Percentiles rank a stretch among this genome's conserved stretches.
phyloP scores from a whole-genome alignment of 116 monocot species.

The Posidonia oceanica region DNA sequence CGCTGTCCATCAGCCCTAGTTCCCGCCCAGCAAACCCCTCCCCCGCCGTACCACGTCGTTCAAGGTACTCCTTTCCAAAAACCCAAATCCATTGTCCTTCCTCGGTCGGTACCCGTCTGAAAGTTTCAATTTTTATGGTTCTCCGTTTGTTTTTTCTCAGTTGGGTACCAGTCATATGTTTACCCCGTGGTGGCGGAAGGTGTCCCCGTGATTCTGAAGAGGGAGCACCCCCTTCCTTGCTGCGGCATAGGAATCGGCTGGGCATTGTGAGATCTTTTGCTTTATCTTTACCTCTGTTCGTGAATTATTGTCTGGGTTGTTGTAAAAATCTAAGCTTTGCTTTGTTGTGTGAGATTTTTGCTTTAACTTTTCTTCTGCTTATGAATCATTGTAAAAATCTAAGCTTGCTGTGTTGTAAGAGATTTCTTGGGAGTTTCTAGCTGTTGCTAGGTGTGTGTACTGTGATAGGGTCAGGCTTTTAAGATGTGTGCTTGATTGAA shows the following conservation, averaged over 20 bases:
- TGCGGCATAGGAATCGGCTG: constrained; percentile 9
- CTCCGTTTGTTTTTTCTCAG: background rate
- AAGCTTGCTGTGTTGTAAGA: too few relatives aligned
- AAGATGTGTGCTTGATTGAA: too few relatives aligned
- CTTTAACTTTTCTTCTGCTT: too few relatives aligned
- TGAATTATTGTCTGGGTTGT: too few relatives aligned
- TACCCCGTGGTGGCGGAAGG: background rate
- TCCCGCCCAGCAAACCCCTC: background rate
- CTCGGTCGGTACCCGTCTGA: background rate
- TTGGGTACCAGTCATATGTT: constrained; percentile 1
- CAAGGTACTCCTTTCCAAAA: background rate
- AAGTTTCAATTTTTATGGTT: background rate
- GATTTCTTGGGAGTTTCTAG: too few relatives aligned
- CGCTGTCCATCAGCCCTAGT: background rate
- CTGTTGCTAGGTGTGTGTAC: too few relatives aligned
- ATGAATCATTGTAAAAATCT: too few relatives aligned
- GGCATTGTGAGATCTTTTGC: background rate
- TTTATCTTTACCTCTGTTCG: background rate
- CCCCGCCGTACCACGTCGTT: background rate
- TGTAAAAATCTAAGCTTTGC: too few relatives aligned
- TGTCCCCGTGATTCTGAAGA: constrained; percentile 1
- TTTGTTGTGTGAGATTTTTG: too few relatives aligned
- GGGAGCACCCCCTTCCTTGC: constrained; percentile 1
- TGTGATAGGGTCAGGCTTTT: too few relatives aligned
- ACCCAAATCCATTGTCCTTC: background rate